These are phyloP conservation scores for Yarrowia porcina DNA, from an alignment of 805 yeast genomes.

Conservation along the genomic window DNA sequence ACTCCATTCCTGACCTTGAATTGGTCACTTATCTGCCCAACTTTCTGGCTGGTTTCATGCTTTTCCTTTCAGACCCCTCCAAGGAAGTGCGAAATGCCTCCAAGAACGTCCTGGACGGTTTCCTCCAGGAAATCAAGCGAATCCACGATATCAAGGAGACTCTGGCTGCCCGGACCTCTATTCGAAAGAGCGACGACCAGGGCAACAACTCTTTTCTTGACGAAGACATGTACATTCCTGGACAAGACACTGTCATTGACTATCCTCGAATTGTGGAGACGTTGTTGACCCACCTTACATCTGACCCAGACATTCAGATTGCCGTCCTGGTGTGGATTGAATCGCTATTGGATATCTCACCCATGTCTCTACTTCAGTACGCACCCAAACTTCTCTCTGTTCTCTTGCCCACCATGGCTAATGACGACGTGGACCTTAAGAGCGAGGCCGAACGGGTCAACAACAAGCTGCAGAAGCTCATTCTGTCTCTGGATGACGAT, in stretches of 20 bases:
- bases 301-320: slow-evolving; percentile 71
- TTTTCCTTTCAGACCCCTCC: slow-evolving; percentile 76
- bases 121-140: slow-evolving; percentile 75
- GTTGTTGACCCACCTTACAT: slow-evolving; percentile 69
- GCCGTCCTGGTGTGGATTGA: slow-evolving; percentile 82
- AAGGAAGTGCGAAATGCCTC: slow-evolving; percentile 86
- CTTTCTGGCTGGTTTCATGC: slow-evolving; percentile 77
- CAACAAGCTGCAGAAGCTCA: slow-evolving; percentile 52
- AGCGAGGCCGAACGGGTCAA: slow-evolving; percentile 58
- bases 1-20: slow-evolving; percentile 89
- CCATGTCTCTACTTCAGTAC: slow-evolving; percentile 67
- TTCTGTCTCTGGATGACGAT: slow-evolving; percentile 43
- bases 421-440: slow-evolving; percentile 47
- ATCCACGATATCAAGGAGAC: slow-evolving; percentile 64
- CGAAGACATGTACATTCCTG: slow-evolving; percentile 61
- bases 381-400: slow-evolving; percentile 73
- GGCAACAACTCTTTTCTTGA: slow-evolving; percentile 38
- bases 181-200: slow-evolving; percentile 30
- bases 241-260: slow-evolving; percentile 80
- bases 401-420: slow-evolving; percentile 60
- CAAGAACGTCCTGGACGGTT: slow-evolving; percentile 65
- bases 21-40: slow-evolving; percentile 83
- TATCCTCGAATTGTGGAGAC: slow-evolving; percentile 78
- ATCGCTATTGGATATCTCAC: slow-evolving; percentile 66
- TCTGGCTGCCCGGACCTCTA: slow-evolving; percentile 26